These are phyloP conservation scores for Ogataea thermomethanolica DNA, from an alignment of 805 yeast genomes.

Conservation along the genomic window DNA sequence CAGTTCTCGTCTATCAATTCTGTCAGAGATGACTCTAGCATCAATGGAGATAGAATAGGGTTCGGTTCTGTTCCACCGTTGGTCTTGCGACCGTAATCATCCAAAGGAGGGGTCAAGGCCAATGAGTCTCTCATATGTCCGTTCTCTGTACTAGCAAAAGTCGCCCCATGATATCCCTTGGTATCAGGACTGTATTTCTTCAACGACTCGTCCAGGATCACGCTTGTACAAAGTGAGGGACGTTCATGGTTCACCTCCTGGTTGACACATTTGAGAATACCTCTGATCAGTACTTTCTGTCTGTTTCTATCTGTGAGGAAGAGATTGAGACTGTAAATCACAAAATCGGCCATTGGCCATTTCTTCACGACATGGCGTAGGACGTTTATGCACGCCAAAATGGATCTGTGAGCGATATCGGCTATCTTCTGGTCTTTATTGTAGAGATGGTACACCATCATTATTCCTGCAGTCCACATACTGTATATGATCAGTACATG, in stretches of 20 bases:
- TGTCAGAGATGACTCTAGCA: slow-evolving; percentile 8
- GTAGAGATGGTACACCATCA: slow-evolving; percentile 65
- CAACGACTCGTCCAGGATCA: slow-evolving; percentile 11
- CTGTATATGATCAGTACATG: slow-evolving; percentile 37
- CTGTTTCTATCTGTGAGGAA: slow-evolving; percentile 34
- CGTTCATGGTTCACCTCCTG: slow-evolving; percentile 6
- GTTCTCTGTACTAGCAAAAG: slow-evolving; percentile 15
- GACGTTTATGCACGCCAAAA: slow-evolving; percentile 28
- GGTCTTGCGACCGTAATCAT: neutral
- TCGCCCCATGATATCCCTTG: slow-evolving; percentile 5
- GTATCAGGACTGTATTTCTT: slow-evolving; percentile 5
- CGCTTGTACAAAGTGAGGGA: slow-evolving; percentile 3
- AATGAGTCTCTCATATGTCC: neutral
- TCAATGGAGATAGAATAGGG: neutral
- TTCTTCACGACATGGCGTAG: slow-evolving; percentile 43
- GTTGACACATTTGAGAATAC: slow-evolving; percentile 16
- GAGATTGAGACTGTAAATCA: slow-evolving; percentile 47
- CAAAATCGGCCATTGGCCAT: slow-evolving; percentile 50
- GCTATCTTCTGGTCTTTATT: slow-evolving; percentile 27
- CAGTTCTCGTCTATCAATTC: slow-evolving; percentile 22
- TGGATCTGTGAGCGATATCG: slow-evolving; percentile 23
- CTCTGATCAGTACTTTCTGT: slow-evolving; percentile 22
- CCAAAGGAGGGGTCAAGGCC: neutral
- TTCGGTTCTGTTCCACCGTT: neutral
- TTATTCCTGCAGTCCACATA: slow-evolving; percentile 60